phyloP scores from a whole-genome alignment of 345 rosid species.

The Populus ilicifolia region DNA sequence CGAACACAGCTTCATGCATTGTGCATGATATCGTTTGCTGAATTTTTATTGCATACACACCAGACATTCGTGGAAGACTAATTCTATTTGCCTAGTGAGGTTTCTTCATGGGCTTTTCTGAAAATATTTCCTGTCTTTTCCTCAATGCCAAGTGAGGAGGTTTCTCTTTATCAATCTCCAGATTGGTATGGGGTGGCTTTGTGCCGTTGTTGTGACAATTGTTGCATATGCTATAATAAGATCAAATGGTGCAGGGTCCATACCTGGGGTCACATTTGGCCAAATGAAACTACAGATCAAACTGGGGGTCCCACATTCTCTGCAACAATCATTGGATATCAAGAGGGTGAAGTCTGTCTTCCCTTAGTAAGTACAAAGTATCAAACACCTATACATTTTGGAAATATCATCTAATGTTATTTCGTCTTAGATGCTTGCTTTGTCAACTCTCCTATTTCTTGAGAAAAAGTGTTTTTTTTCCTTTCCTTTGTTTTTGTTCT shows the following conservation, averaged over 20 bases:
- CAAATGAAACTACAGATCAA: constrained; percentile 86
- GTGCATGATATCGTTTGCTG: too few relatives aligned
- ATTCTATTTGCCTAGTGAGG: too few relatives aligned
- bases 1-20: too few relatives aligned
- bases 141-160: too few relatives aligned
- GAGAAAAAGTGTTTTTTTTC: too few relatives aligned
- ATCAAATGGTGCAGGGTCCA: constrained; percentile 55
- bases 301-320: constrained; percentile 83
- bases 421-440: background rate
- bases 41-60: too few relatives aligned
- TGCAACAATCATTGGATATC: constrained; percentile 62
- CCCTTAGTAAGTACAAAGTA: constrained; percentile 77
- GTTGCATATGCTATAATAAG: background rate
- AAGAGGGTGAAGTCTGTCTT: constrained; percentile 73
- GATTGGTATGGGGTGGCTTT: background rate
- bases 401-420: background rate
- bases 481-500: too few relatives aligned
- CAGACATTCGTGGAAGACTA: too few relatives aligned
- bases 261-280: constrained; percentile 78
- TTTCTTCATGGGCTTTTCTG: too few relatives aligned
- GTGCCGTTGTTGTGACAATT: constrained; percentile 5
- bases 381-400: background rate
- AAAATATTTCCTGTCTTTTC: too few relatives aligned
- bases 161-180: background rate
- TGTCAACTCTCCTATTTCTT: background rate